phyloP scores from a whole-genome alignment of 805 yeast species.

The Ogataea corticis region DNA sequence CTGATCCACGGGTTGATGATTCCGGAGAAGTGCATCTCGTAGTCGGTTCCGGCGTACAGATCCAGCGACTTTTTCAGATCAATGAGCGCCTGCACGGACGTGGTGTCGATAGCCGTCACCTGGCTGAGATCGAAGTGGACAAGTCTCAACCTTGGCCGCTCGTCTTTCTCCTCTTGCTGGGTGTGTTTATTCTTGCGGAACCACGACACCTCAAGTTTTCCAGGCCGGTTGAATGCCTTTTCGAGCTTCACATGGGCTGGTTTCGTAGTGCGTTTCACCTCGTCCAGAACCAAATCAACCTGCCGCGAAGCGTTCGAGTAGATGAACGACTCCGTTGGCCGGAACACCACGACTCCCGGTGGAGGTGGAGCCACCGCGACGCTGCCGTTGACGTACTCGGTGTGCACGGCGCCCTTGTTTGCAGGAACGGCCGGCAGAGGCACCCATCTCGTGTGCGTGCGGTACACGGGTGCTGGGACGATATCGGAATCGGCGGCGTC shows the following conservation, averaged over 20 bases:
- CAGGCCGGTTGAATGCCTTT: conserved; percentile 92
- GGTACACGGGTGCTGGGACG: conserved; percentile 8
- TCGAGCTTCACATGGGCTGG: conserved; percentile 49
- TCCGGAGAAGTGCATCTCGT: conserved; percentile 88
- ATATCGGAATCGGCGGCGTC: neutral
- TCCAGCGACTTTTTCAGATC: conserved; percentile 75
- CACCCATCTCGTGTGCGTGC: conserved; percentile 54
- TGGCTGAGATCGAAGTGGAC: conserved; percentile 81
- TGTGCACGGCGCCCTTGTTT: conserved; percentile 31
- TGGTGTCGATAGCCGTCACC: conserved; percentile 74
- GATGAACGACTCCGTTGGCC: conserved; percentile 77
- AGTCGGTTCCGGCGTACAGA: conserved; percentile 75
- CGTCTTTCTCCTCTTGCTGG: conserved; percentile 34
- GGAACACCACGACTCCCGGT: conserved; percentile 84
- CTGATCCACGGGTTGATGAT: conserved; percentile 85
- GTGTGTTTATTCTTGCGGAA: conserved; percentile 15
- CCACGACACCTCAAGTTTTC: conserved; percentile 48
- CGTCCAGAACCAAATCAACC: conserved; percentile 66
- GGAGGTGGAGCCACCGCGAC: conserved; percentile 75
- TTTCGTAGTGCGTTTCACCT: conserved; percentile 59
- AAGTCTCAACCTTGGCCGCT: conserved; percentile 70
- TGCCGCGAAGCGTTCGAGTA: conserved; percentile 81
- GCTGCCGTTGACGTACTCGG: conserved; percentile 49
- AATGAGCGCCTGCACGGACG: conserved; percentile 74
- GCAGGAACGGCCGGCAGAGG: conserved; percentile 46